phyloP scores from a whole-genome alignment of 1,284 basidiomycete genomes.

The Cryptococcus hybrid region DNA sequence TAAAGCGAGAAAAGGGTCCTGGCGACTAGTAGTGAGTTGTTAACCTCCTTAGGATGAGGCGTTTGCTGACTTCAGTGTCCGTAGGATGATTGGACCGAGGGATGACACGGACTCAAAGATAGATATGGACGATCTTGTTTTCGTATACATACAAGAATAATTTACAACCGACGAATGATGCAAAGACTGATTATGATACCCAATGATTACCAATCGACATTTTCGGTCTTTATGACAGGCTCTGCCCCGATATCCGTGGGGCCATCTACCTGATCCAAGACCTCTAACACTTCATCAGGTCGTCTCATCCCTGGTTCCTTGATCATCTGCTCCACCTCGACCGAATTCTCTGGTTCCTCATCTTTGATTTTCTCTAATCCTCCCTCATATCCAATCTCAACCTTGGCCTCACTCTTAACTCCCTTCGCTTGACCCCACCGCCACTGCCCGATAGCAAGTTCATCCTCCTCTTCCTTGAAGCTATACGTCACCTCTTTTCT shows the following conservation, averaged over 20 bases:
- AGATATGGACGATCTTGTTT: not conserved
- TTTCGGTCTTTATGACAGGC: not conserved
- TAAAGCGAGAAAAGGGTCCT: constrained; percentile 5
- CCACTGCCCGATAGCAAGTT: not conserved
- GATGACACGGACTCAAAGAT: too few relatives aligned
- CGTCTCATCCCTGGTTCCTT: constrained; percentile 14
- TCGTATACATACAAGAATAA: not conserved
- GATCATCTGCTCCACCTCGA: constrained; percentile 11
- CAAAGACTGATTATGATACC: not conserved
- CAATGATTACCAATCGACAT: not conserved
- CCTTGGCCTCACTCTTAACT: constrained; percentile 19
- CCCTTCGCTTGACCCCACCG: constrained; percentile 2
- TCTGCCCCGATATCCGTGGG: constrained; percentile 14
- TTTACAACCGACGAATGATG: not conserved
- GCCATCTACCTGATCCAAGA: constrained; percentile 26
- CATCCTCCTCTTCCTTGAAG: constrained; percentile 57
- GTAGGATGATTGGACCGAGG: too few relatives aligned
- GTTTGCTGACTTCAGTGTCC: too few relatives aligned
- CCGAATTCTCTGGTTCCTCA: constrained; percentile 5
- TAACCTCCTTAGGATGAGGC: too few relatives aligned
- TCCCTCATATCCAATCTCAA: constrained; percentile 15
- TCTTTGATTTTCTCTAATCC: constrained; percentile 9
- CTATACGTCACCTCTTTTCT: constrained; percentile 46
- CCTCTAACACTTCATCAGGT: constrained; percentile 19
- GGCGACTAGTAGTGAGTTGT: not conserved